Base-by-base conservation (phyloP, 306 rosid species). In the Trichosanthes cucumerina region DNA sequence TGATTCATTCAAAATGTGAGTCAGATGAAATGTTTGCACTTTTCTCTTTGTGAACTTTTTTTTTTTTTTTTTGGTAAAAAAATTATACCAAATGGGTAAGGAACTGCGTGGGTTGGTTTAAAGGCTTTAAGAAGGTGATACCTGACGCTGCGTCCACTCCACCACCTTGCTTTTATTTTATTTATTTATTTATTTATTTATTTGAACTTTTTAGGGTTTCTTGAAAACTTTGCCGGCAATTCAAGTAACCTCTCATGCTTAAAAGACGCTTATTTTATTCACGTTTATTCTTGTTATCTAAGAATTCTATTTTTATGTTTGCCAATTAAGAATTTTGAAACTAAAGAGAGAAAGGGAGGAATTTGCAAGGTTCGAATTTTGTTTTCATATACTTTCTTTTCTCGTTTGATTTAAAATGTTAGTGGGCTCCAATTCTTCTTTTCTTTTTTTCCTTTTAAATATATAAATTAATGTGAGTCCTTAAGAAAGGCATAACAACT, bases 151-250 rank as follows among this genome's bases (percentile, higher is more conserved):
- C 79, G 57, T 39, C 7, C 77, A 60, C 71, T 64, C 71, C 71
- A 64, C 18, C 41, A 33, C 38, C 47, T 70, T 15, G 18, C 56
- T 33, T 36, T 44, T 23, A 46, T 28, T 56, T 70, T 26, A 11
- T 70, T 18, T 50, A n/a, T n/a, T n/a, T n/a, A n/a, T n/a, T n/a
- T n/a, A n/a, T n/a, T n/a, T n/a, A n/a, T 47, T 34, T 49, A 18
- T 28, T 69, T 24, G 10, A n/a, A 49, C 71, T 53, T 78, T 79
- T 80, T 73, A 64, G 18, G 71, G 75, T 63, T 68, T 66, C 19
- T 52, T 4, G 75, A 21, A 72, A 60, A 76, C 95, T 88, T 88
- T 78, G 62, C 79, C 78, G 21, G 21, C 80, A 82, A 64, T 65
- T 21, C 72, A 73, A 78, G 75, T 64, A 44, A 78, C 14, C 74